Evolutionary conservation across 2,329 filamentous ascomycete species (phyloP), one percentile per base, ranked within the genome.

Genomic region (Epichloe hybrida): DNA sequence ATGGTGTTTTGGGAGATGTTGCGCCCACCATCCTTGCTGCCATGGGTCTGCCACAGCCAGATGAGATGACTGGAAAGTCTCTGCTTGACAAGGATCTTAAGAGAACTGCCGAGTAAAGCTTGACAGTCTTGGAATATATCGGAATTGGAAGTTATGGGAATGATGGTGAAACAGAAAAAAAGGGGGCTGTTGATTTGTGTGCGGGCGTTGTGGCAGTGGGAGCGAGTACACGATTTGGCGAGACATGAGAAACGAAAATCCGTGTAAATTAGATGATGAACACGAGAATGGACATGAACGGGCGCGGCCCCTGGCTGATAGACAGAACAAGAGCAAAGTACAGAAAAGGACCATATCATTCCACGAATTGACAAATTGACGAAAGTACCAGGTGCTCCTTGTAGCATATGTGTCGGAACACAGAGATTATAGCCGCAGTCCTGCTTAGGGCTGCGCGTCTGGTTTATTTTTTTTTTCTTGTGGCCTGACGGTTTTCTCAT

Each of bases 1-100:
- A 83, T 54, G 91, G 89, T 63, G 93, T 98, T n/a, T 77, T 98
- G 21, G 93, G 93, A 53, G 93, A 98, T 64, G 93, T 98, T 36
- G 93, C 93, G 7, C 93, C 93, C n/a, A 98, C 93, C 15, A 69
- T 98, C 53, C 77, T 98, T 42, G 86, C 82, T 5, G 81, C 83
- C 62, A 96, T 98, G 90, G 93, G 93, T 35, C 75, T 98, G 54
- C 80, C 86, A 46, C 82, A 95, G 68, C 91, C 93, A 5, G 80
- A 86, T 62, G 90, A 91, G 68, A 98, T 98, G 93, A 87, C 86
- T 52, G 90, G 93, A 53, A 72, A 75, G 63, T 95, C 82, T 69
- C 76, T 98, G 62, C 75, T 98, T 59, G 72, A 89, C 62, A 94
- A 88, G 80, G 65, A 74, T 71, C 59, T 84, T 48, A 66, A 68